Percentiles rank a stretch among this genome's conserved stretches.
Conservation (phyloP, 495 filamentous ascomycete species). For the Neurospora sp. region DNA sequence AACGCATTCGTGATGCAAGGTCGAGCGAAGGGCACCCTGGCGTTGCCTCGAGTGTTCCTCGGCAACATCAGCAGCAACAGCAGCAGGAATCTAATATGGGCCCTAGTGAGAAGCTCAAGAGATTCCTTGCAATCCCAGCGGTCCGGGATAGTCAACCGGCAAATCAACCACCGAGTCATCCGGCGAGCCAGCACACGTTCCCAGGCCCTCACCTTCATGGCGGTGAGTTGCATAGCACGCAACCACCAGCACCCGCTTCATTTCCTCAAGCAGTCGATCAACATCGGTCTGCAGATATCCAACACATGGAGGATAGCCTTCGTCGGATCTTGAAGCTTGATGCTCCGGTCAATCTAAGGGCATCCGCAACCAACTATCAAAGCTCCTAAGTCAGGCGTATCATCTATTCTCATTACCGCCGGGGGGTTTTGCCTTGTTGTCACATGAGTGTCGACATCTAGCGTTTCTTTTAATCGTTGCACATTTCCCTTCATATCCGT, state of each 20-base stretch:
- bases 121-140: conserved; percentile 18
- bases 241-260: neutral
- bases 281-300: conserved; percentile 22
- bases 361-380: conserved; percentile 12
- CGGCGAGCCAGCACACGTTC: neutral
- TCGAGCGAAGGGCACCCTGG: conserved; percentile 14
- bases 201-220: neutral
- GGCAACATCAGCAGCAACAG: conserved; percentile 4
- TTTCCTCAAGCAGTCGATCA: neutral
- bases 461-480: neutral
- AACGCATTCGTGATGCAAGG: conserved; percentile 50
- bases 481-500: neutral
- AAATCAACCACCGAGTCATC: neutral
- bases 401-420: neutral
- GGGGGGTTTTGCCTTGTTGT: neutral
- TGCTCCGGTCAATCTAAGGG: conserved; percentile 6
- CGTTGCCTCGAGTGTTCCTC: neutral
- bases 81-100: conserved; percentile 6
- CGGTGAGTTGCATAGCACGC: neutral
- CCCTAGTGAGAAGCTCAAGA: conserved; percentile 21
- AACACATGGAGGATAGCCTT: conserved; percentile 39
- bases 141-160: neutral
- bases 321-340: conserved; percentile 40
- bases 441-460: neutral
- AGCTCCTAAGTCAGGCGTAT: conserved; percentile 9